Base-by-base conservation (phyloP, 2,329 filamentous ascomycete species). In the Periconia macrospinosa region DNA sequence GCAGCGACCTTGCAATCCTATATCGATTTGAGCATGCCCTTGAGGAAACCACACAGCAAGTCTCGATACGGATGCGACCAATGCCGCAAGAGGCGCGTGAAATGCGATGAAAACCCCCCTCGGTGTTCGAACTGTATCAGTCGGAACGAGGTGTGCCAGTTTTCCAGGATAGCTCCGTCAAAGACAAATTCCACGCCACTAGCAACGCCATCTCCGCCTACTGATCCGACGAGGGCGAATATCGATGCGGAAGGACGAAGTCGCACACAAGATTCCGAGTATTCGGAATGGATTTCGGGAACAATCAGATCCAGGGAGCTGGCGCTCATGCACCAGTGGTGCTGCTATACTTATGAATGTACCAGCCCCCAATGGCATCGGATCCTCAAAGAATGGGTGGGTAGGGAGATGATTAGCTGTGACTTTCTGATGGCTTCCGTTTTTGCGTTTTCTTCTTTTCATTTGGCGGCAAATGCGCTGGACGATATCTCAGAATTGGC, bases 261-360 rank as follows among this genome's bases (percentile, higher is more conserved):
- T 27, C 23, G 23, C 8, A 27, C 14, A 30, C 14, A 45, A n/a
- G 14, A 10, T n/a, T 27, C 8, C 23, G 23, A 27, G 3, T 8
- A 3, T 8, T 27, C 23, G 23, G 23, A 27, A 27, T 27, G 23
- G 43, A 35, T 37, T 6, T 37, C 41, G 17, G 46, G 35, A 35
- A 43, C 50, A 10, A 48, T 50, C 37, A 43, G 54, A 30, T 17
- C 40, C 6, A 48, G 43, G 30, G 54, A 59, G 23, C n/a, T 59
- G 11, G 30, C 51, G 40, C 47, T 59, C n/a, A 59, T 59, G 54
- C 54, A 57, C 35, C 52, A 53, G 19, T 59, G 57, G 57, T 52
- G 54, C 41, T 55, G 54, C 14, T 35, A 48, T 15, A 57, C 52
- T 1, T 59, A 42, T 27, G n/a, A 35, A 14, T 23, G 41, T 45